Evolutionary conservation across 805 yeast genomes (phyloP).

Genomic region (Ogataea trehalophila): DNA sequence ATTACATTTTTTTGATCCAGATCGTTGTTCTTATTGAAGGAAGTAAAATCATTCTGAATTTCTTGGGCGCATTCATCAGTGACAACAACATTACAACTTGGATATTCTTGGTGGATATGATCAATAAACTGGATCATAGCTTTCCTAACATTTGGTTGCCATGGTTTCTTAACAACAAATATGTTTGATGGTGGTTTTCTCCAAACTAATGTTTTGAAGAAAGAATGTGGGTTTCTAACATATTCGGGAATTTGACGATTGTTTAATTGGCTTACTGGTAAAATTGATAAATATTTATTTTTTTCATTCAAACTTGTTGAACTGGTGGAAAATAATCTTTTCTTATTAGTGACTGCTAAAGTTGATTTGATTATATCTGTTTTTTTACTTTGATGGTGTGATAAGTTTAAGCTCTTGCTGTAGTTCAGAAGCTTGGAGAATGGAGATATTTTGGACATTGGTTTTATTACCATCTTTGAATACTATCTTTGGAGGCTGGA

Average conservation of each 20-base stretch:
- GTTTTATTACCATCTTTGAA: no score
- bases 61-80: slow-evolving; percentile 73
- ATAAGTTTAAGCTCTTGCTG: no score
- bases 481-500: no score
- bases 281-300: neutral
- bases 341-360: no score
- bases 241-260: slow-evolving; percentile 43
- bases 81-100: slow-evolving; percentile 71
- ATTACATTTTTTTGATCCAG: slow-evolving; percentile 30
- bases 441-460: no score
- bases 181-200: slow-evolving; percentile 67
- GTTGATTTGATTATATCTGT: no score
- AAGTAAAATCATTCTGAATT: slow-evolving; percentile 7
- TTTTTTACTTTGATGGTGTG: no score
- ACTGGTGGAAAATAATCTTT: no score
- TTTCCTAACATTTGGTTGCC: slow-evolving; percentile 56
- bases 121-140: slow-evolving; percentile 65
- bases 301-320: neutral
- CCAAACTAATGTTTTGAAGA: slow-evolving; percentile 66
- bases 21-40: neutral
- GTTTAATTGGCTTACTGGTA: slow-evolving; percentile 10
- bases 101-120: slow-evolving; percentile 57
- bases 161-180: slow-evolving; percentile 79
- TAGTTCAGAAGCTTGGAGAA: no score
- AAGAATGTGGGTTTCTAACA: slow-evolving; percentile 51